Evolutionary conservation across 2,329 filamentous ascomycete species (phyloP), one percentile per base, ranked within the genome.

Genomic region (Microsporum canis): DNA sequence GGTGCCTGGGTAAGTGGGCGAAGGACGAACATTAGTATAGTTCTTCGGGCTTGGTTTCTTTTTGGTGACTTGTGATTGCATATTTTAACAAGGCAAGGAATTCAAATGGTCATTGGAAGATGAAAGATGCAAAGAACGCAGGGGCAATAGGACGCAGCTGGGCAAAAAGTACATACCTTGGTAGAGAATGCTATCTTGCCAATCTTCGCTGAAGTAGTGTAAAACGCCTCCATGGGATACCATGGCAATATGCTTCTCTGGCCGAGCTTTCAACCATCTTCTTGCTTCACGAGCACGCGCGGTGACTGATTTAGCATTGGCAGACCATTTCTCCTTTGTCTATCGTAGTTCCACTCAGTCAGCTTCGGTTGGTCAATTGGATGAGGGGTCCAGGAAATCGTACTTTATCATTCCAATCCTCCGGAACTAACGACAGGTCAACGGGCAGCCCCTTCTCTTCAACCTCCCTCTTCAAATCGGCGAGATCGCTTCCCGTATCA

Each of bases 181-280:
- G 65, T 76, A 78, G 49, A 73, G 70, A 56, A 76, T 77, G 67
- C 67, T 80, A 47, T 84, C 87, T 60, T 84, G 78, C 84, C 86
- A 95, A 68, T 95, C 90, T 66, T 91, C 83, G 0, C 89, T 94
- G 64, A 96, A 76, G 68, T 89, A 95, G 72, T 96, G 91, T 68
- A 95, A 71, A 67, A 91, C 88, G 0, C 88, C 88, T 1, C 91
- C 91, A 68, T 95, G 91, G 2, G 89, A 87, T 5, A 95, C 89
- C 1, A 91, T 79, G 0, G 87, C 84, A 33, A 95, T 82, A 66
- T 92, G 82, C 68, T 88, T 84, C 67, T 83, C 80, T 3, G 75
- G 74, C 29, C 77, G 68, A 7, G 65, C 68, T 66, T 75, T 75
- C 63, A 94, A 71, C 74, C 81, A 85, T 10, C 76, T 67, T 49